These are phyloP conservation scores for Hericium coralloides DNA, from an alignment of 768 basidiomycete genomes.

Conservation along the genomic window DNA sequence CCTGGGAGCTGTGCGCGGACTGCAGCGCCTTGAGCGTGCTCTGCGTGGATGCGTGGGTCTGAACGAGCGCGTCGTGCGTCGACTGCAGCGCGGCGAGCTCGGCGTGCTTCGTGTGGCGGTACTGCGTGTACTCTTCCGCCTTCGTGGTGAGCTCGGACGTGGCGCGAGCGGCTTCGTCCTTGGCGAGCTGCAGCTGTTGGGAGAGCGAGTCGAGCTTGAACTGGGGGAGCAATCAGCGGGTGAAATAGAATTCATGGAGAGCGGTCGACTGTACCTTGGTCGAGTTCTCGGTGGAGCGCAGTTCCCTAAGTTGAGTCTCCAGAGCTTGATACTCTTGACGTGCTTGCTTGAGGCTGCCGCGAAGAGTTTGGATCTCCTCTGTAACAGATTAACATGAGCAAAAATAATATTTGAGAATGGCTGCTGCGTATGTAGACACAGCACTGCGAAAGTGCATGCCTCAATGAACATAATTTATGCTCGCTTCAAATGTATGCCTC, in stretches of 20 bases:
- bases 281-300: conserved; percentile 67
- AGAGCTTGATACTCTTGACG: conserved; percentile 63
- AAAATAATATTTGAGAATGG: background rate
- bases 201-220: conserved; percentile 81
- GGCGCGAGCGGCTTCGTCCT: conserved; percentile 66
- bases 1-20: conserved; percentile 59
- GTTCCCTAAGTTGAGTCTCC: conserved; percentile 62
- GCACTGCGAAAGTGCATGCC: too few relatives aligned
- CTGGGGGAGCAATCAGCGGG: conserved; percentile 27
- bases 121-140: conserved; percentile 76
- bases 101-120: conserved; percentile 72
- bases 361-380: conserved; percentile 70
- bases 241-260: background rate
- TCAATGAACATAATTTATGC: too few relatives aligned
- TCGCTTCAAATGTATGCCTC: too few relatives aligned
- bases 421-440: too few relatives aligned
- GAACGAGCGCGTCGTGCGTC: conserved; percentile 61
- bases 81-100: conserved; percentile 72
- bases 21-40: conserved; percentile 67
- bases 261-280: conserved; percentile 44
- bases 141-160: conserved; percentile 61
- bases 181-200: conserved; percentile 73
- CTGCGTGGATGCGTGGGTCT: conserved; percentile 58
- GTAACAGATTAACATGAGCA: background rate
- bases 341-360: conserved; percentile 61